These are phyloP conservation scores for Umbilicaria muhlenbergii DNA, from an alignment of 495 filamentous ascomycete genomes.

Conservation along the genomic window DNA sequence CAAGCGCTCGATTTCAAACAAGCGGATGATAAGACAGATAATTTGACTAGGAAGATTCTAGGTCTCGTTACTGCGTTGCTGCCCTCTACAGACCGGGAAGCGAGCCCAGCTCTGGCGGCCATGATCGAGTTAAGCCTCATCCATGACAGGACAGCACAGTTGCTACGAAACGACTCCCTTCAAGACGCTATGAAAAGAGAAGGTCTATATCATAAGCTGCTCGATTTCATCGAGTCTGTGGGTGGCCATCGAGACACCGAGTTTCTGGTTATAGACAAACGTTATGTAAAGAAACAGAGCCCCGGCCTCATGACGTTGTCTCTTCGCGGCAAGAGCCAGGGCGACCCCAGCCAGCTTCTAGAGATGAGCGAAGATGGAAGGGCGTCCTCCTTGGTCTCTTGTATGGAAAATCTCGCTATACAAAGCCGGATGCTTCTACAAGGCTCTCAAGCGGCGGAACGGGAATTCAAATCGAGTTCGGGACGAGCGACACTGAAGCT, in stretches of 20 bases:
- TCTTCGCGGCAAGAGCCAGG: neutral
- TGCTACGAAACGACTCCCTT: constrained; percentile 20
- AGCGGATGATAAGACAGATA: constrained; percentile 1
- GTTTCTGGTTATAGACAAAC: constrained; percentile 6
- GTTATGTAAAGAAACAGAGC: constrained; percentile 7
- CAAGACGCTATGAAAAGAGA: constrained; percentile 17
- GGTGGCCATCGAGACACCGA: constrained; percentile 3
- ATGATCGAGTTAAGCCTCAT: constrained; percentile 17
- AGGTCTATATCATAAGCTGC: constrained; percentile 12
- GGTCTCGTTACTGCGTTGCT: neutral
- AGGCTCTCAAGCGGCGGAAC: constrained; percentile 1
- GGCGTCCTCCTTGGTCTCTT: constrained; percentile 7
- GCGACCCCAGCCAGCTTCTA: neutral
- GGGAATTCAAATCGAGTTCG: constrained; percentile 12
- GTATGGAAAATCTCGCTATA: constrained; percentile 12
- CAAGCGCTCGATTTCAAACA: constrained; percentile 1
- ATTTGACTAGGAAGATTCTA: neutral
- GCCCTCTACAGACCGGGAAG: neutral
- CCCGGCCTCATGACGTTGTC: constrained; percentile 11
- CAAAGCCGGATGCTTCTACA: constrained; percentile 17
- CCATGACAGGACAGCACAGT: constrained; percentile 13
- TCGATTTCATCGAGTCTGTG: constrained; percentile 13
- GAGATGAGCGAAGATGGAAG: neutral
- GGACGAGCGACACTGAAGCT: constrained; percentile 9
- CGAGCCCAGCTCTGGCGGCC: constrained; percentile 1